These are phyloP conservation scores for Pleodorina starrii DNA, from an alignment of 139 green algal species.

Conservation along the genomic window DNA sequence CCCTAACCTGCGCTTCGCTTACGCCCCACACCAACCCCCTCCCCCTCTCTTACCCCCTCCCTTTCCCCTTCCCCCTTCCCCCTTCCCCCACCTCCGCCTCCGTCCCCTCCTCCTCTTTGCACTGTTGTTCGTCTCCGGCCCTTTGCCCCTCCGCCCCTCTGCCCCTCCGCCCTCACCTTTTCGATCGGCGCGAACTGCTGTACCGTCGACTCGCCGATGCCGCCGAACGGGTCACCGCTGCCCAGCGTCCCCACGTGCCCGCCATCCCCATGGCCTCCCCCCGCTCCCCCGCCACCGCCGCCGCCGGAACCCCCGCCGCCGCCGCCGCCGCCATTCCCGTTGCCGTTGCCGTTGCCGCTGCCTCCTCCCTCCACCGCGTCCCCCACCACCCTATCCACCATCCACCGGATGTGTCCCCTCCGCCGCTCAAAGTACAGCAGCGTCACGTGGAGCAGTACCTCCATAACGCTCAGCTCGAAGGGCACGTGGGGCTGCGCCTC, in stretches of 20 bases:
- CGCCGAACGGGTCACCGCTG: slow-evolving; percentile 20
- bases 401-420: slow-evolving; percentile 59
- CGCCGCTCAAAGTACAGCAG: slow-evolving; percentile 67
- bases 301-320: no score
- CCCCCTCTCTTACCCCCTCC: no score
- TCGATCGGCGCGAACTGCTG: slow-evolving; percentile 68
- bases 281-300: background rate
- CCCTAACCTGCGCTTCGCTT: no score
- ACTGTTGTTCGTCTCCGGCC: no score
- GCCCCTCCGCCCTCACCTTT: slow-evolving; percentile 60
- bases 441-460: slow-evolving; percentile 56
- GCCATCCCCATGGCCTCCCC: background rate
- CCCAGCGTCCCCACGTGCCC: slow-evolving; percentile 15
- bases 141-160: no score
- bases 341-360: no score
- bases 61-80: background rate
- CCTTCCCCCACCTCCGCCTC: no score
- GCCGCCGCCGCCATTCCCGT: no score
- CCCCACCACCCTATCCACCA: slow-evolving; percentile 43
- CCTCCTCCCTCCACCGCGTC: no score
- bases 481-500: slow-evolving; percentile 46
- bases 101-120: no score
- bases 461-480: slow-evolving; percentile 69
- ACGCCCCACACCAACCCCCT: no score
- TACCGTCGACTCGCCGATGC: slow-evolving; percentile 40